Evolutionary conservation across 345 rosid species (phyloP).

Genomic region (Triadica sebifera): DNA sequence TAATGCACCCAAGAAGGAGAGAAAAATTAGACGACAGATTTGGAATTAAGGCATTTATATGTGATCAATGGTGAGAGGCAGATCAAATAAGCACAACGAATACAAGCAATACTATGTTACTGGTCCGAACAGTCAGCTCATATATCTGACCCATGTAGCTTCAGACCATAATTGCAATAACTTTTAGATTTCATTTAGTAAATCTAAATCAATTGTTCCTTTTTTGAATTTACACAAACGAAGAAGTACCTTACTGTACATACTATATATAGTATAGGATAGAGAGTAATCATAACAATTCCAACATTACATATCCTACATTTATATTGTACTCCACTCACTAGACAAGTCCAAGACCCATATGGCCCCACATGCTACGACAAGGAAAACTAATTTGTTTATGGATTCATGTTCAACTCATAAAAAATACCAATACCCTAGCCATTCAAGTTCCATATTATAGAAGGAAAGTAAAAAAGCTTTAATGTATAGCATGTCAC

Average conservation of each 20-base stretch:
- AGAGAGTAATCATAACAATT: background rate
- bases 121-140: background rate
- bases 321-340: too few species aligned
- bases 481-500: too few species aligned
- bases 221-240: background rate
- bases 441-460: too few species aligned
- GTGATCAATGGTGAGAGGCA: background rate
- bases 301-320: too few species aligned
- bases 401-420: too few species aligned
- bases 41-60: background rate
- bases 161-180: background rate
- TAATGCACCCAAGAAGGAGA: slow-evolving; percentile 25
- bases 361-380: too few species aligned
- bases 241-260: background rate
- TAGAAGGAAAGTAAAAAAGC: too few species aligned
- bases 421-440: too few species aligned
- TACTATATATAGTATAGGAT: background rate
- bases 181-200: background rate
- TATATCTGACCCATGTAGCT: background rate
- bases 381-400: too few species aligned
- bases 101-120: background rate
- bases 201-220: background rate
- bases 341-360: too few species aligned
- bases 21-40: background rate
- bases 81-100: background rate